Base-by-base conservation (phyloP, 768 basidiomycete genomes). In the Amanita muscaria region DNA sequence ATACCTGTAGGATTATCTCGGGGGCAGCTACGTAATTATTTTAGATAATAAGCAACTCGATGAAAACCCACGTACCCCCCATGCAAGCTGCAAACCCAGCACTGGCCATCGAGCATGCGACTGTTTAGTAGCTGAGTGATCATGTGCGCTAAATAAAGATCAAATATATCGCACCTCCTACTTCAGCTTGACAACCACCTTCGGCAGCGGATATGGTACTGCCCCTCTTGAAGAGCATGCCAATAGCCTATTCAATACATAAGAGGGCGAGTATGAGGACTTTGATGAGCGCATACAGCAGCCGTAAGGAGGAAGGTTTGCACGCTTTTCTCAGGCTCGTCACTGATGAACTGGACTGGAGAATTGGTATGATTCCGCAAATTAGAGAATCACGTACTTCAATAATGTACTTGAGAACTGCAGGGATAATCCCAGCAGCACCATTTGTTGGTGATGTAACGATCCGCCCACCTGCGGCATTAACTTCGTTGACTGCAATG, bases 211-310 rank as follows among this genome's bases (percentile, higher is more conserved):
- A 88, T 40, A 97, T 96, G 2, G 93, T 94, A 50, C 89, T 90
- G n/a, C 92, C 91, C 48, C 93, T 79, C 60, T 98, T 97, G 70
- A 91, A 94, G 24, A 96, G 67, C 92, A 96, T 96, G 12, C 93
- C 91, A 42, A 94, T 65, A 7, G 92, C 85, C 85, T 88, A 39
- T 16, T 51, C 40, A 41, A 33, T 50, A 48, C 42, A 50, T 10
- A 10, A 18, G 25, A 35, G 11, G 18, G 5, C 3, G 21, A 14
- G 7, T 19, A 14, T 14, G 6, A 16, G 9, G 15, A n/a, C 15
- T 11, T 19, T 10, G n/a, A 19, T 11, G 27, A 16, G 32, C 32
- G 68, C 78, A 52, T 56, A 88, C 89, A 42, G 88, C 70, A 38
- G 91, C 88, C 4, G 92, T 96, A 46, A 97, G 67, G 39, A 98